phyloP scores from a whole-genome alignment of 1,284 basidiomycete species.

The Heterobasidion annosum region DNA sequence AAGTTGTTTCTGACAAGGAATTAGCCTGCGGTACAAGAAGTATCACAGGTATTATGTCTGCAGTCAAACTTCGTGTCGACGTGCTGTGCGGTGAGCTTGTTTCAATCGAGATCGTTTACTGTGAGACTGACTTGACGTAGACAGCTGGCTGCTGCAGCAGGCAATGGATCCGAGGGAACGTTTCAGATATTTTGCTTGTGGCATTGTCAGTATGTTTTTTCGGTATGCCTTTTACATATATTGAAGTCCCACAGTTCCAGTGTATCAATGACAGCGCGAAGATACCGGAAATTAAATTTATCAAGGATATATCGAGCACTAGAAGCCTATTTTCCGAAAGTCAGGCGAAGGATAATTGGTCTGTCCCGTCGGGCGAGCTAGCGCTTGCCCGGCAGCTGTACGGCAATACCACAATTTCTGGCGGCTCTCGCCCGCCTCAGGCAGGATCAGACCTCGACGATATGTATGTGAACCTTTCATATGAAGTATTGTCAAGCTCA shows the following conservation, averaged over 20 bases:
- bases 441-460: no score
- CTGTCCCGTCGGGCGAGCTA: no score
- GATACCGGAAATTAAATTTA: neutral
- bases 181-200: slow-evolving; percentile 11
- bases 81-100: slow-evolving; percentile 1
- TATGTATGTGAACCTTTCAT: no score
- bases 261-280: neutral
- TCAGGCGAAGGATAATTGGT: no score
- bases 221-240: neutral
- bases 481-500: no score
- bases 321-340: no score
- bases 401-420: no score
- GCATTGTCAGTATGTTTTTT: slow-evolving; percentile 2
- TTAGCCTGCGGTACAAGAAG: slow-evolving; percentile 2
- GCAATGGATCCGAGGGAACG: neutral
- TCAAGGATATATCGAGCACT: neutral
- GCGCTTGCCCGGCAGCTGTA: no score
- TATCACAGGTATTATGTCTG: slow-evolving; percentile 1
- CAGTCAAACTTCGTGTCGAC: slow-evolving; percentile 2
- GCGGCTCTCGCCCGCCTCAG: no score
- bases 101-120: neutral
- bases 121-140: neutral
- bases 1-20: slow-evolving; percentile 12
- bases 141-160: slow-evolving; percentile 7
- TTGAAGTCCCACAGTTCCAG: neutral